Base-by-base conservation (phyloP, 176 grass and related monocot genomes). In the Aegilops bicornis region DNA sequence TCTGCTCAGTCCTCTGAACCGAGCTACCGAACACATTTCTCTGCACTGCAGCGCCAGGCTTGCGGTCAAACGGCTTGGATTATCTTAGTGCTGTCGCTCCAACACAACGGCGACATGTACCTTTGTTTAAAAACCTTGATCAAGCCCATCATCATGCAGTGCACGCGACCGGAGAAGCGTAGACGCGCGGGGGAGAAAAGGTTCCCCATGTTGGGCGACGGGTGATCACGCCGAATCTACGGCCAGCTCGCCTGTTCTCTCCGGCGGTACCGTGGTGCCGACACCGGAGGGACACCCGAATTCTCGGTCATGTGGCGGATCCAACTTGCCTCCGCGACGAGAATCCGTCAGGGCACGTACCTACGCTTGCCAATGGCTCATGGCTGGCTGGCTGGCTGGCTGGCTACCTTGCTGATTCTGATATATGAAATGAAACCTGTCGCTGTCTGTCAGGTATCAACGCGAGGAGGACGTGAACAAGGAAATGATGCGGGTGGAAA, bases 211-310 rank as follows among this genome's bases (percentile, higher is more conserved):
- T 76, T 68, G 3, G 42, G 29, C 3, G 6, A 66, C 24, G 77
- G 24, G 29, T 10, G 8, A 58, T 77, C 68, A 59, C 65, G 61
- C 74, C 76, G 89, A 84, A 91, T 85, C 89, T 77, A 85, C 37
- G 24, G 82, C 89, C 89, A 85, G 89, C 89, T 6, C 63, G 47
- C 35, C 25, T 8, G 68, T 91, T 69, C 81, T 30, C 37, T 35
- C 81, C 35, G 2, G 2, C 62, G 68, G 9, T 59, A 1, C 56
- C 56, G 56, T 22, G 56, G 56, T 59, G 3, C 76, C 60, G 76
- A 84, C 89, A 91, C 45, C 16, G 67, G 59, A 84, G 80, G 22
- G 85, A 87, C 85, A 91, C 4, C 14, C 43, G 3, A 79, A 8
- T 20, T 67, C 80, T 4, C 76, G 40, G 17, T 76, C 89, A 62